Conservation (phyloP, 495 filamentous ascomycete species). For the Chaetomium cochliodes region DNA sequence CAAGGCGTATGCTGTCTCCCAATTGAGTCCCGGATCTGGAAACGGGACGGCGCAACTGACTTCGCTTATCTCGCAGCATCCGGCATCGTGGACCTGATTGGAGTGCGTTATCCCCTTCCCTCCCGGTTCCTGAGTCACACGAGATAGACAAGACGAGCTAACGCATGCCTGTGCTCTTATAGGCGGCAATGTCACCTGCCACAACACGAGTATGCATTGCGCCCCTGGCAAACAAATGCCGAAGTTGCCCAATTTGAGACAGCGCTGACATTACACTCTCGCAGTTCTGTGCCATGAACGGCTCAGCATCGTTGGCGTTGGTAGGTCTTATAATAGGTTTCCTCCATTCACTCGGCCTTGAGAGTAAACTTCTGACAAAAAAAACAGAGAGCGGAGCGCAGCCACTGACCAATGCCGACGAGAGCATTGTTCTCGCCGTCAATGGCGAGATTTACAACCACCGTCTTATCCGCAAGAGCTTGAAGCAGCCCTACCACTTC, state of each 20-base stretch:
- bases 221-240: neutral
- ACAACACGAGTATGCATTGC: slow-evolving; percentile 73
- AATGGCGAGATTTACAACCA: slow-evolving; percentile 99
- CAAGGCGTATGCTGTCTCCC: slow-evolving; percentile 70
- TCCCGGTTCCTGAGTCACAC: slow-evolving; percentile 26
- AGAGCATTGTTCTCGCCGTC: slow-evolving; percentile 85
- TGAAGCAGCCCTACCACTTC: slow-evolving; percentile 83
- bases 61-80: slow-evolving; percentile 58
- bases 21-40: slow-evolving; percentile 20
- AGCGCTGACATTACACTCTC: slow-evolving; percentile 27
- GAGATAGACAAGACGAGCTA: slow-evolving; percentile 22
- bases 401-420: slow-evolving; percentile 88
- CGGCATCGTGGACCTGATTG: slow-evolving; percentile 98
- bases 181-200: slow-evolving; percentile 87
- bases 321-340: slow-evolving; percentile 69
- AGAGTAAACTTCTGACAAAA: slow-evolving; percentile 34
- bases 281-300: slow-evolving; percentile 95
- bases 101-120: slow-evolving; percentile 63
- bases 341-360: slow-evolving; percentile 24
- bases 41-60: slow-evolving; percentile 41
- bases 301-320: slow-evolving; percentile 95
- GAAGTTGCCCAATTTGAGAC: neutral
- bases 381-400: slow-evolving; percentile 84
- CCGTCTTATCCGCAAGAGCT: slow-evolving; percentile 78
- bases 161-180: slow-evolving; percentile 18